These are phyloP conservation scores for Delphinella strobiligena DNA, from an alignment of 2,329 filamentous ascomycete species.

Conservation along the genomic window DNA sequence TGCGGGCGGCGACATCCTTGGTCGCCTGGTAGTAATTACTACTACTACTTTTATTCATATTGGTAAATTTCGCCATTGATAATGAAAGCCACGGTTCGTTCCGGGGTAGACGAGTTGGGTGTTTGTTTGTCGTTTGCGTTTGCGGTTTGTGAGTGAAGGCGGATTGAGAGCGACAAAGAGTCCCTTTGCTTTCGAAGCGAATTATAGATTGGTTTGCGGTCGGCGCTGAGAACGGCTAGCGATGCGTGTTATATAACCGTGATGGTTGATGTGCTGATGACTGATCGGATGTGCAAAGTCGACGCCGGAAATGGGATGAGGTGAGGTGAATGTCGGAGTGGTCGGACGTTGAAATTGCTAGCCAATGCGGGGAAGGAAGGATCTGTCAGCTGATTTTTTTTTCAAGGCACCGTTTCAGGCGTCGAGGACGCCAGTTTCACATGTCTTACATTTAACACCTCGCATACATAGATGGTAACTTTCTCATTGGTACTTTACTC, in stretches of 20 bases:
- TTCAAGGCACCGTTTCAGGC: too few relatives aligned
- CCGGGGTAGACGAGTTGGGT: conserved; percentile 10
- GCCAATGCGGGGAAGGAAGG: background rate
- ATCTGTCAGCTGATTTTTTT: too few relatives aligned
- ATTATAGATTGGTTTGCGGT: too few relatives aligned
- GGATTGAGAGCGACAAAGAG: too few relatives aligned
- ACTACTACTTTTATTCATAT: conserved; percentile 62
- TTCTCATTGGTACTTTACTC: too few relatives aligned
- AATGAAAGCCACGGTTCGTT: conserved; percentile 33
- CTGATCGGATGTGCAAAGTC: conserved; percentile 3
- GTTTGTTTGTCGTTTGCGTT: background rate
- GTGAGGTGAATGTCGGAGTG: conserved; percentile 1
- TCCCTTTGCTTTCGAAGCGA: background rate
- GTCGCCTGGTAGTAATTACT: conserved; percentile 41
- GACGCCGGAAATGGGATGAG: background rate
- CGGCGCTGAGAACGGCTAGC: too few relatives aligned
- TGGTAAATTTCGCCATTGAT: conserved; percentile 59
- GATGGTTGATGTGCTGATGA: background rate
- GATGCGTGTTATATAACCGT: background rate
- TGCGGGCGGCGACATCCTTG: conserved; percentile 51
- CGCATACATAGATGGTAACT: too few relatives aligned
- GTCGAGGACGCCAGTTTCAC: too few relatives aligned
- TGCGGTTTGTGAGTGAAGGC: background rate
- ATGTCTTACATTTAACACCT: too few relatives aligned
- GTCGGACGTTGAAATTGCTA: background rate